Conservation (phyloP, 805 yeast species). For the Monosporozyma servazzii region DNA sequence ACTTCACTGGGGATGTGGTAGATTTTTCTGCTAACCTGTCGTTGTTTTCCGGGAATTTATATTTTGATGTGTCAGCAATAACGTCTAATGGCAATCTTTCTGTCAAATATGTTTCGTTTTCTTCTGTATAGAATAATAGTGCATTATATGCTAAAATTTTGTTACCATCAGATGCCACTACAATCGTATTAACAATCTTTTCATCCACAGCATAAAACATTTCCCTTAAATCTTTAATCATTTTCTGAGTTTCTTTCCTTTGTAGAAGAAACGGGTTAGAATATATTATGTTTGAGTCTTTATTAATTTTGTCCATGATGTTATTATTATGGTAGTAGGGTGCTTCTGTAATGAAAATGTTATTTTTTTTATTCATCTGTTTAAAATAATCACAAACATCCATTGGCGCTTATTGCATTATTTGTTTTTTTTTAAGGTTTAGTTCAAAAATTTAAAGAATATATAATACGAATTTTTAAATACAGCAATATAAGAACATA, state of each 20-base stretch:
- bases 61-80: background rate
- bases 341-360: no score
- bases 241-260: background rate
- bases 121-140: background rate
- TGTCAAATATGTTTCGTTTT: background rate
- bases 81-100: background rate
- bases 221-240: background rate
- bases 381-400: background rate
- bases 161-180: conserved; percentile 1
- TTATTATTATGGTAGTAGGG: no score
- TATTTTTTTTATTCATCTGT: no score
- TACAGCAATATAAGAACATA: background rate
- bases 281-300: background rate
- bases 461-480: background rate
- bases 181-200: background rate
- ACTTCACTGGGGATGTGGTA: background rate
- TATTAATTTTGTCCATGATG: background rate
- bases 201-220: background rate
- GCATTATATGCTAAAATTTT: conserved; percentile 1
- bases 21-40: background rate
- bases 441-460: background rate
- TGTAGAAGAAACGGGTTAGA: background rate
- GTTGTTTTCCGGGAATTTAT: background rate
- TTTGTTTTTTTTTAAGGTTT: background rate
- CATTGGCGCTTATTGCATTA: background rate